Evolutionary conservation across 768 basidiomycete species (phyloP).

Genomic region (Calocybe gangraenosa): DNA sequence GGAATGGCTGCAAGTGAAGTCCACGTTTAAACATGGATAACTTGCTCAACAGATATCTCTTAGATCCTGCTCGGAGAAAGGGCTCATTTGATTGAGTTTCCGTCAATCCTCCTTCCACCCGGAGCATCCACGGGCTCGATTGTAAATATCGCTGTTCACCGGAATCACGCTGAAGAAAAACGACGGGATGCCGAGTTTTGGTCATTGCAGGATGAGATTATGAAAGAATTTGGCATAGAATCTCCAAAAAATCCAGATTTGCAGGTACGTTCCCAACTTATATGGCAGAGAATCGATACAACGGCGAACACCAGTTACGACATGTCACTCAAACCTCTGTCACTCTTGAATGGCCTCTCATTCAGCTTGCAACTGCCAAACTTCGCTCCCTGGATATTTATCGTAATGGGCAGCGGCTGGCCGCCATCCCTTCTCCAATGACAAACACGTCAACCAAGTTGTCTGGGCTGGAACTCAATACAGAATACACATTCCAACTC

Average conservation of each 20-base stretch:
- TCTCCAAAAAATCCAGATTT: slow-evolving; percentile 74
- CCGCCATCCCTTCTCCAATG: slow-evolving; percentile 76
- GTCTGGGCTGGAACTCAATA: slow-evolving; percentile 74
- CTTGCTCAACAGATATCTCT: slow-evolving; percentile 7
- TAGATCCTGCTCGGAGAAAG: slow-evolving; percentile 91
- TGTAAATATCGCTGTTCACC: slow-evolving; percentile 92
- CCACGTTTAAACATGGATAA: background rate
- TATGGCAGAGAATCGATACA: background rate
- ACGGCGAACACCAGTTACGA: slow-evolving; percentile 50
- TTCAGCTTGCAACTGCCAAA: slow-evolving; percentile 82
- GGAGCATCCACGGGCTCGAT: slow-evolving; percentile 93
- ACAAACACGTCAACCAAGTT: slow-evolving; percentile 87
- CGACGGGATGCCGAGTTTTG: slow-evolving; percentile 80
- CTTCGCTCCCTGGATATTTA: slow-evolving; percentile 90
- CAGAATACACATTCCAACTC: slow-evolving; percentile 93
- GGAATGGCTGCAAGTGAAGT: slow-evolving; percentile 77
- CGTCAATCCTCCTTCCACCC: slow-evolving; percentile 89
- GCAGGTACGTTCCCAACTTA: slow-evolving; percentile 39
- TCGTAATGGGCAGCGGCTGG: slow-evolving; percentile 85
- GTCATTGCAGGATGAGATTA: slow-evolving; percentile 77
- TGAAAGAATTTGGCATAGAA: slow-evolving; percentile 63
- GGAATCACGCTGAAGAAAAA: slow-evolving; percentile 82
- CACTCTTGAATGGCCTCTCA: slow-evolving; percentile 89
- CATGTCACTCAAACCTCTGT: slow-evolving; percentile 97
- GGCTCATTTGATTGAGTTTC: slow-evolving; percentile 97